Evolutionary conservation across 2,329 filamentous ascomycete species (phyloP).

Genomic region (Hansfordia pulvinata): DNA sequence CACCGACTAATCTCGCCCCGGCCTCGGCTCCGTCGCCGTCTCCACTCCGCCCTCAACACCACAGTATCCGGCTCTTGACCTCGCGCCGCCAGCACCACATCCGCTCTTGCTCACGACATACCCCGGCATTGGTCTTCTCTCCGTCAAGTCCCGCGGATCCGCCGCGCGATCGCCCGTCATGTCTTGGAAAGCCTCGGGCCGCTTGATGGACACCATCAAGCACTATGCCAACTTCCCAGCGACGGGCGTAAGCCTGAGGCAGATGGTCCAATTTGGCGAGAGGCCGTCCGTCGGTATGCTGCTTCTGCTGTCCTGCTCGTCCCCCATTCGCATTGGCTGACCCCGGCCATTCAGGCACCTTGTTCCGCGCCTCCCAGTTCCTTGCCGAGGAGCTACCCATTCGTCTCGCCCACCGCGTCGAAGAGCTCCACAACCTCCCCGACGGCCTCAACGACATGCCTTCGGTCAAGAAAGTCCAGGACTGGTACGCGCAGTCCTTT

Average conservation of each 20-base stretch:
- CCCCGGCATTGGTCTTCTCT: no score
- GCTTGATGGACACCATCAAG: slow-evolving; percentile 91
- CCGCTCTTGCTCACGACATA: no score
- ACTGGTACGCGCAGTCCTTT: slow-evolving; percentile 99
- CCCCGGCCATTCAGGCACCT: slow-evolving; percentile 48
- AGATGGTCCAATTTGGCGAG: slow-evolving; percentile 99
- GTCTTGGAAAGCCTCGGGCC: slow-evolving; percentile 87
- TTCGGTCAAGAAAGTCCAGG: slow-evolving; percentile 84
- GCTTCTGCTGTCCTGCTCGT: slow-evolving; percentile 1
- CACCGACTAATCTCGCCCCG: not conserved
- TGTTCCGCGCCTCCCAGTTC: slow-evolving; percentile 97
- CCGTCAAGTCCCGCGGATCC: not conserved
- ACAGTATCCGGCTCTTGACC: no score
- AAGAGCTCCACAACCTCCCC: slow-evolving; percentile 82
- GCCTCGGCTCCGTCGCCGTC: not conserved
- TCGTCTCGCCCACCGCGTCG: slow-evolving; percentile 86
- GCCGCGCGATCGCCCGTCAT: slow-evolving; percentile 36
- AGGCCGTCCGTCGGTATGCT: slow-evolving; percentile 72
- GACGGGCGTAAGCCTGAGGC: slow-evolving; percentile 86
- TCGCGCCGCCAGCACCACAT: no score
- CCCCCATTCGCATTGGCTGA: slow-evolving; percentile 4
- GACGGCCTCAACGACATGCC: slow-evolving; percentile 98
- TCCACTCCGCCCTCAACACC: not conserved
- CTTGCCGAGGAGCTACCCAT: slow-evolving; percentile 97
- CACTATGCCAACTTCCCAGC: slow-evolving; percentile 96